Evolutionary conservation across 768 basidiomycete genomes (phyloP), one percentile per base, ranked within the genome.

Genomic region (Ramaria sp.): DNA sequence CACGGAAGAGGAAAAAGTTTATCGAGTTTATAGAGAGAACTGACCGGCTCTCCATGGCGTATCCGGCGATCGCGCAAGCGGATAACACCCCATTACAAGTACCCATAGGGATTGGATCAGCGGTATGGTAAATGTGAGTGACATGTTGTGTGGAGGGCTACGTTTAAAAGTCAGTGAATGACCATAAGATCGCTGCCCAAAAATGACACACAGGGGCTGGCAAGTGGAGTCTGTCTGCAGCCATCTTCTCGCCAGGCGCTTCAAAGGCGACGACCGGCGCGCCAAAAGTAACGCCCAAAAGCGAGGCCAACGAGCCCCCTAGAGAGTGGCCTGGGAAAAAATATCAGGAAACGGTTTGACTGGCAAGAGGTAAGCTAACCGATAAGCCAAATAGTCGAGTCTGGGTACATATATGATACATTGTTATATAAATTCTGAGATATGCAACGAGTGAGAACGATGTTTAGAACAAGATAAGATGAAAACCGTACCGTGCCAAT

Each of bases 31-130:
- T n/a, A 9, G 10, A 50, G 22, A 32, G 20, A 6, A 57, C 70
- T 48, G 43, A 78, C 74, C 71, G 73, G 3, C 82, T 78, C 69
- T 93, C 90, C 67, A 93, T 70, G 0, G 91, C 95, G 62, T 88
- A 94, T 0, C 95, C 94, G 0, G 72, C 90, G 34, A 88, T 76
- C 15, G 83, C 80, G 65, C 95, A 99, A 0, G 77, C 67, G 0
- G 87, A 93, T 8, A 77, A 71, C 0, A 86, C 72, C 12, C 90
- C 91, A 12, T 72, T 92, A 62, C 90, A 93, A 0, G 75, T 75
- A 1, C 88, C 88, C 79, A 88, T 87, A 3, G 94, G 79, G 34
- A 97, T 88, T 0, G 94, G 94, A 73, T 98, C 95, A 20, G 85
- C 94, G 0, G 87, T 97, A 64, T 97, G 86, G 62, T 88, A 95